These are phyloP conservation scores for Stylosanthes scabra DNA, from an alignment of 331 rosid genomes.

Conservation along the genomic window DNA sequence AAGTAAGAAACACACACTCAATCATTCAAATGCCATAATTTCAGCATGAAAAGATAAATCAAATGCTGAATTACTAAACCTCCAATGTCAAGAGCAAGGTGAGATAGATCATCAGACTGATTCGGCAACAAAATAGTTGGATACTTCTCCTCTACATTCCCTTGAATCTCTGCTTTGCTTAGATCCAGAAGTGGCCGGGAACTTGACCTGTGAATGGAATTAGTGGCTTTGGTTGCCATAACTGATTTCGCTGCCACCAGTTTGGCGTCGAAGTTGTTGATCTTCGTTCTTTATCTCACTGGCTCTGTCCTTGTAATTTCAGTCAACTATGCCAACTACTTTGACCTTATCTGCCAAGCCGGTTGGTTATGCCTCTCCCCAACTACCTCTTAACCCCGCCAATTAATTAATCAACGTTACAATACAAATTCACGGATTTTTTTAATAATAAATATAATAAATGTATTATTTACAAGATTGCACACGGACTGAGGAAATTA, in stretches of 20 bases:
- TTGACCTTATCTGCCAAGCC: not conserved
- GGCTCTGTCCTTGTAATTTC: not conserved
- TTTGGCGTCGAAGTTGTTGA: not conserved
- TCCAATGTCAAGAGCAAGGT: slow-evolving; percentile 88
- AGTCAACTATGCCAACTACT: not conserved
- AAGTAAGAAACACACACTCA: not conserved
- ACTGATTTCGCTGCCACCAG: not conserved
- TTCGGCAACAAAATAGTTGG: slow-evolving; percentile 88
- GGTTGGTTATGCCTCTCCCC: not conserved
- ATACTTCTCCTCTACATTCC: slow-evolving; percentile 71
- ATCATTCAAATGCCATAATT: not conserved
- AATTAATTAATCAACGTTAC: not conserved
- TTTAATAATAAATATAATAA: too few species aligned
- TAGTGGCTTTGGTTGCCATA: slow-evolving; percentile 62
- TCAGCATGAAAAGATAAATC: not conserved
- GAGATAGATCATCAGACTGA: slow-evolving; percentile 86
- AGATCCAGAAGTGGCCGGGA: slow-evolving; percentile 90
- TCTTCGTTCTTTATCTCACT: not conserved
- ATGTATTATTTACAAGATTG: too few species aligned
- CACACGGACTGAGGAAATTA: too few species aligned
- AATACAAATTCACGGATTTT: too few species aligned
- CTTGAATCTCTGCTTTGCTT: slow-evolving; percentile 87
- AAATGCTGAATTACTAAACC: slow-evolving; percentile 45
- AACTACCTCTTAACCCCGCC: not conserved
- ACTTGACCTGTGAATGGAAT: slow-evolving; percentile 72